phyloP scores from a whole-genome alignment of 495 filamentous ascomycete genomes.

The Talaromyces stipitatus region DNA sequence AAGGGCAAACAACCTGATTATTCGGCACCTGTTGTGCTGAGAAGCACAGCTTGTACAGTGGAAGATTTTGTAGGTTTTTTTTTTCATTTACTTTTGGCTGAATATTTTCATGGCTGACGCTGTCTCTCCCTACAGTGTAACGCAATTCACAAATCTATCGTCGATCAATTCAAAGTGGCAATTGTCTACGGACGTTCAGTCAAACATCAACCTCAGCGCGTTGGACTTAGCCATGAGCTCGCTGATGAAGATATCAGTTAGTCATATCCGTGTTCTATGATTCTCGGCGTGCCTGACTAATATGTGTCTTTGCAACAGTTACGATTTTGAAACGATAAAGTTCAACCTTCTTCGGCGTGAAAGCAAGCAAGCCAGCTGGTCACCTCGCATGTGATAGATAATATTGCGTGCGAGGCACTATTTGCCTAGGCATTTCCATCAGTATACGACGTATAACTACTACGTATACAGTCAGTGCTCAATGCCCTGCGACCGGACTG shows the following conservation, averaged over 20 bases:
- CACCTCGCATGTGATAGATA: slow-evolving; percentile 18
- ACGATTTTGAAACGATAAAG: slow-evolving; percentile 90
- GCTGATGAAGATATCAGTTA: slow-evolving; percentile 95
- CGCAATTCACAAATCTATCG: slow-evolving; percentile 89
- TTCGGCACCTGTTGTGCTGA: slow-evolving; percentile 80
- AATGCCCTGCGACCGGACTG: not conserved
- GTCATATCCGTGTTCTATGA: slow-evolving; percentile 22
- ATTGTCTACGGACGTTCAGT: slow-evolving; percentile 97
- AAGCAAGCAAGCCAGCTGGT: not conserved
- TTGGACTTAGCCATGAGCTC: slow-evolving; percentile 85
- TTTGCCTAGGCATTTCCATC: not conserved
- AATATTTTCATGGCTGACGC: slow-evolving; percentile 9
- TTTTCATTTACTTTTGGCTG: slow-evolving; percentile 3
- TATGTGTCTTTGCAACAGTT: slow-evolving; percentile 44
- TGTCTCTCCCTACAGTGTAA: slow-evolving; percentile 62
- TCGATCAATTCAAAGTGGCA: slow-evolving; percentile 91
- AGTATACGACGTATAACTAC: not conserved
- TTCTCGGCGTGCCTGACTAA: slow-evolving; percentile 19
- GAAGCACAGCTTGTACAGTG: slow-evolving; percentile 72
- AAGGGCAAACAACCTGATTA: slow-evolving; percentile 95
- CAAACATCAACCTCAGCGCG: slow-evolving; percentile 96
- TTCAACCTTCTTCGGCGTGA: not conserved
- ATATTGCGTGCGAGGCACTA: slow-evolving; percentile 11
- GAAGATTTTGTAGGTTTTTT: slow-evolving; percentile 83
- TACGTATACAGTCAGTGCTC: not conserved